Base-by-base conservation (phyloP, 2,329 filamentous ascomycete genomes). In the Apiospora sp. region DNA sequence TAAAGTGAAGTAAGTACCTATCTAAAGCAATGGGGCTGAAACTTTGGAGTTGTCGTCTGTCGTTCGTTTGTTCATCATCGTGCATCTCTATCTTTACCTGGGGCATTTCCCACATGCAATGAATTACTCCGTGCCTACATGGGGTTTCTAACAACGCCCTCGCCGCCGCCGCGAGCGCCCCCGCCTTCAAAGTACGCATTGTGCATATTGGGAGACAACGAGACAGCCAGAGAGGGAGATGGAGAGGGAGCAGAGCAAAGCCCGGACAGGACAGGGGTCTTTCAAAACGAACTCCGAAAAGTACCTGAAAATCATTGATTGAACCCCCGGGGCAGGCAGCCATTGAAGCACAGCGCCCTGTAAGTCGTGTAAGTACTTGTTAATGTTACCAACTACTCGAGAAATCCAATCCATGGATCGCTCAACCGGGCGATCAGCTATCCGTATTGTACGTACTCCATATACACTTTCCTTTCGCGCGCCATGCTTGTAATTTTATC, bases 381-480 rank as follows among this genome's bases (percentile, higher is more conserved):
- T 37, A 37, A 7, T 37, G 37, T 22, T 48, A 49, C 22, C 6
- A 24, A 49, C 48, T 10, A 54, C 58, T 64, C 58, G 58, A 64
- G 30, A 64, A 41, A 41, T 41, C 37, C 37, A 41, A 41, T 41
- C 37, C 37, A 41, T 34, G 54, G 54, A 61, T 64, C 34, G 30
- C 58, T 64, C 58, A 19, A 64, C 58, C 58, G 34, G 58, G 58
- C 58, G 34, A 34, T 64, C 58, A 64, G 19, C 58, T 41, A 64
- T n/a, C 34, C 30, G 58, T 37, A 41, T 61, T 22, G 16, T 48
- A 22, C 7, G 19, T 41, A 41, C 37, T 41, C 37, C 3, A 22
- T n/a, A n/a, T 48, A 48, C 46, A 41, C 37, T 41, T 41, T 41
- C 37, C 37, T 41, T 41, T 64, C 22, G 58, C 34, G 30, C 54